A percentile compares a stretch with the other conserved stretches of the same genome.
These are phyloP conservation scores for Glomus cerebriforme DNA, from an alignment of 192 early-diverging fungal genomes.

Conservation along the genomic window DNA sequence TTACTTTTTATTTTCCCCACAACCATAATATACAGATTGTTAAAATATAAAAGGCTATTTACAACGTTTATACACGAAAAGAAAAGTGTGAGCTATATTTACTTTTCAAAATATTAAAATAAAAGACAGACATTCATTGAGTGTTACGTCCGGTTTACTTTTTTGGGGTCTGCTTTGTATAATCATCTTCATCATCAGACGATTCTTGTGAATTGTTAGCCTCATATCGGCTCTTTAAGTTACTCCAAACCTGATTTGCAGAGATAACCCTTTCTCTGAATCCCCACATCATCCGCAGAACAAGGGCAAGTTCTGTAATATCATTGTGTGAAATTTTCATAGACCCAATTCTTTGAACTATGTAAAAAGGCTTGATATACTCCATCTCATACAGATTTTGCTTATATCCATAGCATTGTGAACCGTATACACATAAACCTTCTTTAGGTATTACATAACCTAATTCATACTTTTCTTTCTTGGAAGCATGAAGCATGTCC, in stretches of 20 bases:
- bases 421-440: slow-evolving; percentile 17
- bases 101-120: background rate
- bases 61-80: slow-evolving; percentile 6
- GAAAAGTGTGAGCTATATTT: slow-evolving; percentile 4
- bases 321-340: slow-evolving; percentile 4
- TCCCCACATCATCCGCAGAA: slow-evolving; percentile 15
- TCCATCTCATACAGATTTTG: slow-evolving; percentile 21
- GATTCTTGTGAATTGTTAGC: background rate
- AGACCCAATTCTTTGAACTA: slow-evolving; percentile 15
- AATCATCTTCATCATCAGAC: slow-evolving; percentile 20
- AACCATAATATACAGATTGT: slow-evolving; percentile 2
- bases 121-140: slow-evolving; percentile 2
- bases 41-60: slow-evolving; percentile 1
- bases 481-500: slow-evolving; percentile 12
- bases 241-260: slow-evolving; percentile 19
- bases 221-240: slow-evolving; percentile 24
- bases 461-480: slow-evolving; percentile 12
- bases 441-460: slow-evolving; percentile 14
- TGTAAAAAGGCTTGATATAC: slow-evolving; percentile 19
- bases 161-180: background rate
- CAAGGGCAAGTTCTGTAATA: slow-evolving; percentile 16
- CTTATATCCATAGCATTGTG: slow-evolving; percentile 8
- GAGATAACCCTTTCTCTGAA: slow-evolving; percentile 22
- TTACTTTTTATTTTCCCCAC: background rate
- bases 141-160: slow-evolving; percentile 6